A percentile compares a stretch with the other conserved stretches of the same genome.
Conservation (phyloP, 257 asterid genomes). For the Prunella vulgaris region DNA sequence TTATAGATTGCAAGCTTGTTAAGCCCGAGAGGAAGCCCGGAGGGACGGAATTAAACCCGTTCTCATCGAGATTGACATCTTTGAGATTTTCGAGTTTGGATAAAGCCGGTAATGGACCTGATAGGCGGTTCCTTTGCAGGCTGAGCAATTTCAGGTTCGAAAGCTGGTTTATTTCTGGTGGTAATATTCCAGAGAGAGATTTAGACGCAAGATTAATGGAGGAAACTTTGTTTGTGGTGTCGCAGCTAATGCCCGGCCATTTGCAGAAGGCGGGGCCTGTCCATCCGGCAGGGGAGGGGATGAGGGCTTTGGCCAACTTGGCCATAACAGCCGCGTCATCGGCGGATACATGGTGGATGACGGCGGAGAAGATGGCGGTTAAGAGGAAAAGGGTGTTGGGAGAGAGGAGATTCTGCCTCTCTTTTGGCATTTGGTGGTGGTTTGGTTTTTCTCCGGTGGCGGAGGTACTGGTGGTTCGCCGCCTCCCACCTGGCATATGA, state of each 20-base stretch:
- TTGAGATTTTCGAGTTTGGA: constrained; percentile 37
- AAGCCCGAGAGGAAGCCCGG: constrained; percentile 52
- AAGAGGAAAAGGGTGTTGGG: constrained; percentile 14
- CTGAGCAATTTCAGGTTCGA: constrained; percentile 51
- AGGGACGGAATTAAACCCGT: constrained; percentile 53
- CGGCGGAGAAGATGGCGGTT: constrained; percentile 19
- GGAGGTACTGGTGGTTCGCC: constrained; percentile 23
- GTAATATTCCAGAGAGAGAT: constrained; percentile 48
- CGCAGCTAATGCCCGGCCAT: constrained; percentile 71
- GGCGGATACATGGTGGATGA: constrained; percentile 34
- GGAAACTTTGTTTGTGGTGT: constrained; percentile 36
- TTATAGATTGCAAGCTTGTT: constrained; percentile 42
- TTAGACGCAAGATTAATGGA: constrained; percentile 43
- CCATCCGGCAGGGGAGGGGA: constrained; percentile 57
- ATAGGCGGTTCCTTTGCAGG: constrained; percentile 45
- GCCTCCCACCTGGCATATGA: constrained; percentile 28
- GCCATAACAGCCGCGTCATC: constrained; percentile 63
- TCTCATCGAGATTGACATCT: constrained; percentile 50
- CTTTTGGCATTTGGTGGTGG: constrained; percentile 35
- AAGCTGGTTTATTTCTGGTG: constrained; percentile 51
- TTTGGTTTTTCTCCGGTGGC: neutral
- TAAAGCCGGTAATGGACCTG: constrained; percentile 61
- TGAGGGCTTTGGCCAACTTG: constrained; percentile 43
- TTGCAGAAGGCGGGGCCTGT: constrained; percentile 50
- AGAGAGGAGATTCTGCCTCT: constrained; percentile 22